Evolutionary conservation across 768 basidiomycete species (phyloP).

Genomic region (Pleurotus cornucopiae): DNA sequence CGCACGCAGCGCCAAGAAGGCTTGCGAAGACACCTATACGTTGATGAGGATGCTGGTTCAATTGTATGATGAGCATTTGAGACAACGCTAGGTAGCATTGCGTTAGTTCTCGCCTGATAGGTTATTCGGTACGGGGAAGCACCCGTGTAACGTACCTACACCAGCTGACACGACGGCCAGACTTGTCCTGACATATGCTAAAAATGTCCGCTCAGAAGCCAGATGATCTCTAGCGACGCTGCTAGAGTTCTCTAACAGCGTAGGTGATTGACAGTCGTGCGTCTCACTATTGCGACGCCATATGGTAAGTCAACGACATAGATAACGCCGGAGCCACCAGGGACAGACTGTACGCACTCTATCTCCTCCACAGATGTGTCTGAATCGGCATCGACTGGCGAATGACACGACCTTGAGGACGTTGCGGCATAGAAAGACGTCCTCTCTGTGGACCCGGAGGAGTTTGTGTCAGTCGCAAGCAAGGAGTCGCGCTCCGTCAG

Average conservation of each 20-base stretch:
- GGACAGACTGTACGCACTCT: too few species aligned
- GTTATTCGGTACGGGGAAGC: too few species aligned
- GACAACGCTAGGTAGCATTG: neutral
- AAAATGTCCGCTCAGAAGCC: conserved; percentile 45
- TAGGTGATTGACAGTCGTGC: too few species aligned
- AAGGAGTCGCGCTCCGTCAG: neutral
- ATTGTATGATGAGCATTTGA: neutral
- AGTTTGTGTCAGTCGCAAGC: neutral
- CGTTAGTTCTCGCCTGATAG: neutral
- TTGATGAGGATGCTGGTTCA: neutral
- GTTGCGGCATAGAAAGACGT: neutral
- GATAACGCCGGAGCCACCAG: too few species aligned
- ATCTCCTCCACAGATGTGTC: too few species aligned
- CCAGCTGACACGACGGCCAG: conserved; percentile 32
- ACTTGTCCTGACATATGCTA: conserved; percentile 50
- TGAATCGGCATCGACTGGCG: too few species aligned
- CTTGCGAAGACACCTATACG: neutral
- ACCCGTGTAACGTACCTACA: neutral
- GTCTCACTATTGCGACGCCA: too few species aligned
- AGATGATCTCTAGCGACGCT: conserved; percentile 51
- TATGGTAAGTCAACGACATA: too few species aligned
- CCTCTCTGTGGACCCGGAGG: neutral
- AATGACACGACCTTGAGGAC: too few species aligned
- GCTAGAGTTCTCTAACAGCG: conserved; percentile 33
- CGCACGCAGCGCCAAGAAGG: conserved; percentile 1